Base-by-base conservation (phyloP, 768 basidiomycete genomes). In the Tremella mesenterica region DNA sequence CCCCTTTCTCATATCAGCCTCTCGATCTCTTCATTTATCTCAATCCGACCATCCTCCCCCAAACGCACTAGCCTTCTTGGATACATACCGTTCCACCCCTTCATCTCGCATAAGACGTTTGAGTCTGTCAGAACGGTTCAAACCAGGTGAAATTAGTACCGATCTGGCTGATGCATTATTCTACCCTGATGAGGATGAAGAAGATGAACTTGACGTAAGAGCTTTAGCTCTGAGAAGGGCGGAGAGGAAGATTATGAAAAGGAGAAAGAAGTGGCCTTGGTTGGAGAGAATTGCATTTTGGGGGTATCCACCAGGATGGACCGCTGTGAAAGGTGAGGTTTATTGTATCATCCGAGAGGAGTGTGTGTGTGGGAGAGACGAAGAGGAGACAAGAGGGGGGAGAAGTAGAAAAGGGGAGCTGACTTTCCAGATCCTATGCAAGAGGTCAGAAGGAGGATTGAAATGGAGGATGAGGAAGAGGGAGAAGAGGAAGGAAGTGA, bases 291-390 rank as follows among this genome's bases (percentile, higher is more conserved):
- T 69, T 51, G 28, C 59, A 34, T 56, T 44, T 18, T 69, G 67
- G 67, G 67, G 67, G 18, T 69, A 66, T 57, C 65, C 67, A 6
- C 60, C 60, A 6, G 67, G 67, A 3, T 69, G 60, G 59, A 52
- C 64, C 6, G 50, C 62, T 4, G 52, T 38, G 2, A 59, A 53
- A 48, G 59, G 66, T 68, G 26, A 52, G 66, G 14, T 2, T n/a
- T n/a, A n/a, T n/a, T n/a, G n/a, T n/a, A n/a, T n/a, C n/a, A n/a
- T n/a, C n/a, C n/a, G n/a, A n/a, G n/a, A n/a, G n/a, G n/a, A n/a
- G n/a, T n/a, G n/a, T n/a, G n/a, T n/a, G n/a, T n/a, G n/a, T n/a
- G n/a, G n/a, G n/a, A n/a, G n/a, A n/a, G n/a, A n/a, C n/a, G n/a
- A 23, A 0, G 43, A 21, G 25, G 20, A 26, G 27, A 36, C 9